Percentiles rank a stretch among this genome's conserved stretches.
These are phyloP conservation scores for Bolboschoenoplectus hybrid DNA, from an alignment of 202 grass and related monocot genomes.

Conservation along the genomic window DNA sequence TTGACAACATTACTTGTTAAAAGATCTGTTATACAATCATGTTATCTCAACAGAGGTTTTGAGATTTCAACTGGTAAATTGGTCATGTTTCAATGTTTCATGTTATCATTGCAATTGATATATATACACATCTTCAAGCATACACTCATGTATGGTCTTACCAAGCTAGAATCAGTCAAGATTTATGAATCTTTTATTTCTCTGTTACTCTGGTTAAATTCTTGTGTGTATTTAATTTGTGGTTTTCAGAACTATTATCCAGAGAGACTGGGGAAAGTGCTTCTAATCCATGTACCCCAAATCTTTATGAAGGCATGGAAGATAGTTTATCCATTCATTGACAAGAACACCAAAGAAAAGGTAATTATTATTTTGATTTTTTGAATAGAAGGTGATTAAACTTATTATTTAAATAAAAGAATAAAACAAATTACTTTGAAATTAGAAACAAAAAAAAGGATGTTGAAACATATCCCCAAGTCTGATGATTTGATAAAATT, in stretches of 20 bases:
- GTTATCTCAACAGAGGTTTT: background rate
- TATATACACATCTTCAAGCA: background rate
- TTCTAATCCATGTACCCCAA: conserved; percentile 71
- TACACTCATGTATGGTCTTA: background rate
- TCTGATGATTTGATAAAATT: background rate
- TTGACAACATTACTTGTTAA: no score
- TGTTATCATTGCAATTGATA: background rate
- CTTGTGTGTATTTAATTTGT: background rate
- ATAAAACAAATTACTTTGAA: background rate
- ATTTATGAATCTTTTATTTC: background rate
- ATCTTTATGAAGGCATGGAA: conserved; percentile 93
- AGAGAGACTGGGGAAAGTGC: conserved; percentile 74
- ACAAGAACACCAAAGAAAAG: conserved; percentile 72
- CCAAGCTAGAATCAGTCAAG: background rate
- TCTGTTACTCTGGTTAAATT: background rate
- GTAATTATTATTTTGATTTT: conserved; percentile 15
- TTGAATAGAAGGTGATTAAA: background rate
- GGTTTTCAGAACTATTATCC: conserved; percentile 67
- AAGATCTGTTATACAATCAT: no score
- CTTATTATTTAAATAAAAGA: background rate
- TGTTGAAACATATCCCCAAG: background rate
- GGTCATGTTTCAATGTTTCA: background rate
- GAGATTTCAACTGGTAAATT: background rate
- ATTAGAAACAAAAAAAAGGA: background rate
- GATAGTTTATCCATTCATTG: conserved; percentile 76